phyloP scores from a whole-genome alignment of 208 protist species.

The Pavlovales sp. region DNA sequence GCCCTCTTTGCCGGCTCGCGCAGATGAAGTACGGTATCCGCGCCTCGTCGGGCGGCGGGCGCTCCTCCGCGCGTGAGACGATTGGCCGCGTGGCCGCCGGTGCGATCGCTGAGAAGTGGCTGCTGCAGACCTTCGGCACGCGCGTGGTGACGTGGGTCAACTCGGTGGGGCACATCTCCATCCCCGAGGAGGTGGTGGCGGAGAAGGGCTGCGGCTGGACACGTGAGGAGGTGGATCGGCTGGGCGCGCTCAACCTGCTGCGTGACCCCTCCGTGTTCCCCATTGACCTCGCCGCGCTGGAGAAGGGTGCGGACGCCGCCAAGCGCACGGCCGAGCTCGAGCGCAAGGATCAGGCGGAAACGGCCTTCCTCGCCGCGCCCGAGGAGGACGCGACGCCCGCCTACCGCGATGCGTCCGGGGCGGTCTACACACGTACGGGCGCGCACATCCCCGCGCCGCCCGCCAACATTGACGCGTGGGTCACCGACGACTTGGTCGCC shows the following conservation, averaged over 20 bases:
- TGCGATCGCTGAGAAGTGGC: constrained; percentile 70
- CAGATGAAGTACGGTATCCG: constrained; percentile 57
- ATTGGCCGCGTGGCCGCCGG: constrained; percentile 72
- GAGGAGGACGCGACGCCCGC: constrained; percentile 5
- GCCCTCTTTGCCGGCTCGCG: neutral
- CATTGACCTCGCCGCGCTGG: neutral
- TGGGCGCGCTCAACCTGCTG: neutral
- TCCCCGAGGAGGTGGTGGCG: constrained; percentile 44
- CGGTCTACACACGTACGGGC: neutral
- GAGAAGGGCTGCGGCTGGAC: constrained; percentile 1
- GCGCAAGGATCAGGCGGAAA: neutral
- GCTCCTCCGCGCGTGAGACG: constrained; percentile 72
- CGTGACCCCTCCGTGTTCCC: neutral
- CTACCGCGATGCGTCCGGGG: neutral
- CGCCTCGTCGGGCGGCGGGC: constrained; percentile 68
- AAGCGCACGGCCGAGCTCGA: neutral
- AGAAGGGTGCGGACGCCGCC: too few relatives aligned
- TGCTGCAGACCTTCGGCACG: constrained; percentile 56
- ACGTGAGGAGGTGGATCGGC: constrained; percentile 16
- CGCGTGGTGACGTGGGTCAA: constrained; percentile 64
- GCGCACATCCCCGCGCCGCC: neutral
- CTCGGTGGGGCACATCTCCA: constrained; percentile 1
- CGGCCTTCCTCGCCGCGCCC: neutral
- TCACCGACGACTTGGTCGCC: neutral
- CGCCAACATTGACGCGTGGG: constrained; percentile 1